phyloP scores from a whole-genome alignment of 208 protist genomes.

The Phytomonas francai region DNA sequence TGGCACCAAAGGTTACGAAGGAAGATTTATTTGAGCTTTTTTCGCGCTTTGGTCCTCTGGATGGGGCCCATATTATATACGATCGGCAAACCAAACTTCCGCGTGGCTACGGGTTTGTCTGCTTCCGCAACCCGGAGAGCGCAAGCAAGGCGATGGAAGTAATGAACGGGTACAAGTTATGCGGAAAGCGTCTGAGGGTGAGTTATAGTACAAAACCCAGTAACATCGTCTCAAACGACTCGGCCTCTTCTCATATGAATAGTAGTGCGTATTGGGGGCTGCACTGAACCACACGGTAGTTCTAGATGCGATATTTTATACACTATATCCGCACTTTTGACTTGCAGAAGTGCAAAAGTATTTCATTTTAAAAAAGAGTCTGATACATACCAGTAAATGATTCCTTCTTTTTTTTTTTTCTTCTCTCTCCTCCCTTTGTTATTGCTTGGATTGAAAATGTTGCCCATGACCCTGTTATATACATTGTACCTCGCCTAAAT shows the following conservation, averaged over 20 bases:
- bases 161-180: slow-evolving; percentile 67
- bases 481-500: background rate
- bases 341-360: slow-evolving; percentile 8
- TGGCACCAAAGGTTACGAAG: slow-evolving; percentile 52
- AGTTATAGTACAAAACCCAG: slow-evolving; percentile 72
- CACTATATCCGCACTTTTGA: slow-evolving; percentile 1
- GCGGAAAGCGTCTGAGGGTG: slow-evolving; percentile 69
- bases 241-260: background rate
- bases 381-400: background rate
- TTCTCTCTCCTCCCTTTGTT: slow-evolving; percentile 4
- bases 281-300: background rate
- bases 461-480: background rate
- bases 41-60: slow-evolving; percentile 55
- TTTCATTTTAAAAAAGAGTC: background rate
- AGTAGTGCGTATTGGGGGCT: background rate
- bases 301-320: slow-evolving; percentile 1
- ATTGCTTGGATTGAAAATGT: background rate
- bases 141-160: slow-evolving; percentile 44
- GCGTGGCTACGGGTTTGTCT: slow-evolving; percentile 74
- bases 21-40: slow-evolving; percentile 57
- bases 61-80: slow-evolving; percentile 66
- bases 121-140: slow-evolving; percentile 50
- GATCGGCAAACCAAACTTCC: slow-evolving; percentile 57
- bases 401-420: slow-evolving; percentile 10
- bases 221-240: slow-evolving; percentile 45